Conservation (phyloP, 2,329 filamentous ascomycete species). For the Aspergillus thermomutatus region DNA sequence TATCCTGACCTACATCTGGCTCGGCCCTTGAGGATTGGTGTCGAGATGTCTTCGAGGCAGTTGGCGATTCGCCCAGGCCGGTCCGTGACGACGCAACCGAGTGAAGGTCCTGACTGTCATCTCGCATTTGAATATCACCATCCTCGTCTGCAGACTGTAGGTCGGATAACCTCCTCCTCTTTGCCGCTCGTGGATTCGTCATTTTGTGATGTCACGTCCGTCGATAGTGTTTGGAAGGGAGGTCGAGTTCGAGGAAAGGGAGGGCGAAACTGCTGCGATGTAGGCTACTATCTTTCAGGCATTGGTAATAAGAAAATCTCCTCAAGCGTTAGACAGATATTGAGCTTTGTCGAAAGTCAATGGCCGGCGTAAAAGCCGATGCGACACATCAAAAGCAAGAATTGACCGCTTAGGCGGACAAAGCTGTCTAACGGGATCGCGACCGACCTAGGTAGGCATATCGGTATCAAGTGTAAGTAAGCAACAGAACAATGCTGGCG, state of each 20-base stretch:
- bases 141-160: conserved; percentile 22
- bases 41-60: conserved; percentile 19
- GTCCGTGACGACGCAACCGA: conserved; percentile 14
- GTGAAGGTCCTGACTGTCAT: conserved; percentile 11
- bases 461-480: background rate
- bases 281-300: background rate
- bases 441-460: background rate
- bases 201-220: conserved; percentile 16
- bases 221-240: background rate
- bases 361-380: background rate
- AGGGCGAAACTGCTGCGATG: background rate
- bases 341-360: background rate
- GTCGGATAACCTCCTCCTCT: conserved; percentile 36
- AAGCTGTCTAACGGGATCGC: background rate
- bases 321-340: background rate
- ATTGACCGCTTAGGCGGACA: background rate
- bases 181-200: conserved; percentile 33
- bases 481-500: background rate
- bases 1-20: conserved; percentile 5
- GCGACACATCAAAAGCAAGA: background rate
- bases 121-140: conserved; percentile 30
- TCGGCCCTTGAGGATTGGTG: conserved; percentile 20
- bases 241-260: background rate
- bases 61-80: conserved; percentile 12
- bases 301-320: background rate